Evolutionary conservation across 345 rosid species (phyloP).

Genomic region (Lepidium sativum): DNA sequence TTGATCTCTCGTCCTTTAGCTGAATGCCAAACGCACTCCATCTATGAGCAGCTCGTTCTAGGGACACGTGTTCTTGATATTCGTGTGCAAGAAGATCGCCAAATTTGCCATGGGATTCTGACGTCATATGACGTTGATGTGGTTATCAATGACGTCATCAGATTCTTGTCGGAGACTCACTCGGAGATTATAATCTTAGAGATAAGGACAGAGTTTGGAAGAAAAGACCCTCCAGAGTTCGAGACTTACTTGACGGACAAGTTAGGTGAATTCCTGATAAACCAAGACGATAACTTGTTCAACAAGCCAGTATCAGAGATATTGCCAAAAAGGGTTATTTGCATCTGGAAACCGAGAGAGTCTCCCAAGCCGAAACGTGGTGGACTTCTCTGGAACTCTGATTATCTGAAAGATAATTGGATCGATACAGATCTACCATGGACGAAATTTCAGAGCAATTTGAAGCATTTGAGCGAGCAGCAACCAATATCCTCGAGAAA

Average conservation of each 20-base stretch:
- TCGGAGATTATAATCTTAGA: conserved; percentile 69
- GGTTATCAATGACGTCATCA: conserved; percentile 55
- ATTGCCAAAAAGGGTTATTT: conserved; percentile 67
- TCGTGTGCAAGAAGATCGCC: conserved; percentile 58
- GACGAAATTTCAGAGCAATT: conserved; percentile 65
- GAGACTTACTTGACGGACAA: conserved; percentile 53
- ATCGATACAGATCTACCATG: conserved; percentile 72
- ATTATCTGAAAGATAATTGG: conserved; percentile 72
- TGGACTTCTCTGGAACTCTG: conserved; percentile 51
- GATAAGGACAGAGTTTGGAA: conserved; percentile 75
- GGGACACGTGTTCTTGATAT: conserved; percentile 70
- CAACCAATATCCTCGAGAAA: conserved; percentile 39
- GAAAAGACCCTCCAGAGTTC: conserved; percentile 62
- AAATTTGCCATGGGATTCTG: conserved; percentile 71
- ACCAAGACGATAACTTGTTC: conserved; percentile 56
- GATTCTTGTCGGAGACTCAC: conserved; percentile 57
- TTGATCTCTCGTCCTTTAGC: conserved; percentile 58
- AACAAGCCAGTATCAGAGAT: conserved; percentile 46
- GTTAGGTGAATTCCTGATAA: conserved; percentile 53
- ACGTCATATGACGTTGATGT: conserved; percentile 48
- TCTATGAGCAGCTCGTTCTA: conserved; percentile 55
- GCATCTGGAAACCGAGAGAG: conserved; percentile 77
- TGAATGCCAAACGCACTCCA: conserved; percentile 68
- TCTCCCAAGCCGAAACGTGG: conserved; percentile 51
- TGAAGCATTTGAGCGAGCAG: conserved; percentile 53